Percentiles rank a stretch among this genome's conserved stretches.
Conservation (phyloP, 441 rosid species). For the Brassica hybrid region DNA sequence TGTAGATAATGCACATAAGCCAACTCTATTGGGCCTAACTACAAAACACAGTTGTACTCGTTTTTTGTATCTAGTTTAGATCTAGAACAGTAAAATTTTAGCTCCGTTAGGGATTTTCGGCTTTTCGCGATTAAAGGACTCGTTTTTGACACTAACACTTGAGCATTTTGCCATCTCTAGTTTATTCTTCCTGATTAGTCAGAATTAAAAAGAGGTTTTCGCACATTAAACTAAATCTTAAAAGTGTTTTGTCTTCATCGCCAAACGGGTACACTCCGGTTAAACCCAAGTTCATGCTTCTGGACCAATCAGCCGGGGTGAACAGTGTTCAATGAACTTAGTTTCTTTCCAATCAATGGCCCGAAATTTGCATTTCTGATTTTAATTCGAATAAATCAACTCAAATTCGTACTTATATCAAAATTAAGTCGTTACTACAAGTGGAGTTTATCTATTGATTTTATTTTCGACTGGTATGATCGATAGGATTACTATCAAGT, state of each 20-base stretch:
- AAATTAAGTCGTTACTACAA: neutral
- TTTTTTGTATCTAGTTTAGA: neutral
- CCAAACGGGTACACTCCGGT: neutral
- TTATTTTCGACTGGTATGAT: neutral
- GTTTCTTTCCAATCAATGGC: too few species aligned
- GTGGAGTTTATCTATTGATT: neutral
- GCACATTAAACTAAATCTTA: neutral
- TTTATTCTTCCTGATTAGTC: neutral
- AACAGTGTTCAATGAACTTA: too few species aligned
- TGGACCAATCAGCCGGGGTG: too few species aligned
- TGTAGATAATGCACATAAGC: neutral
- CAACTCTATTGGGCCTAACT: neutral
- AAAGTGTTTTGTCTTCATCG: neutral
- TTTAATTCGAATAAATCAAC: too few species aligned
- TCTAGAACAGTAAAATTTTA: neutral
- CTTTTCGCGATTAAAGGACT: neutral
- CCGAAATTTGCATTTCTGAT: too few species aligned
- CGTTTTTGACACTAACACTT: neutral
- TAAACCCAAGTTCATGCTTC: neutral
- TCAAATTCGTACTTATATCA: too few species aligned
- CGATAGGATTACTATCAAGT: neutral
- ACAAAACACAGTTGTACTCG: neutral
- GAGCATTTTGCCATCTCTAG: neutral
- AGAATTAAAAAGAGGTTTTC: neutral
- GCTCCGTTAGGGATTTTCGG: neutral